Base-by-base conservation (phyloP, 202 grass and related monocot species). In the Musa balbisiana region DNA sequence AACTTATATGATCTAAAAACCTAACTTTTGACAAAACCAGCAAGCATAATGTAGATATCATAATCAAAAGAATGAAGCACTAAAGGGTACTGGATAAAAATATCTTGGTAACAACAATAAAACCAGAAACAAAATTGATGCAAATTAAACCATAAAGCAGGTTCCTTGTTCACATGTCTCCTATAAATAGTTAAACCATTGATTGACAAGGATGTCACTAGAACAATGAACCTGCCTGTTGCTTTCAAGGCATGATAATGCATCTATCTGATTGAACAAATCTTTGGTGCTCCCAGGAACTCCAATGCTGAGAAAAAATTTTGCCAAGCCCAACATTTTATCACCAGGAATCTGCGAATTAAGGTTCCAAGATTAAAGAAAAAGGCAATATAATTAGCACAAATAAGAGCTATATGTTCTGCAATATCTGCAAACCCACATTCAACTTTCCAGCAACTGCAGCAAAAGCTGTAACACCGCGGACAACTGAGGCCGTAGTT, bases 241-340 rank as follows among this genome's bases (percentile, higher is more conserved):
- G 83, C 85, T 88, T 71, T 99, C 89, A 78, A 99, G 77, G 75
- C 85, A 80, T 10, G 89, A 91, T 49, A 99, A 77, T 24, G 91
- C 88, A 69, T 90, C 87, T 50, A 99, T 95, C 84, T 99, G 96
- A 82, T 99, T 87, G 88, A 92, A 90, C 74, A 88, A 92, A 80
- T 99, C 96, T 80, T 85, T 95, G 78, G 89, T 12, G 68, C 85
- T 99, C 64, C 96, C 87, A 83, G 96, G 96, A 66, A 95, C 75
- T 53, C 96, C 96, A 19, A 92, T 88, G 66, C 85, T 87, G 55
- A 99, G 96, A 78, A 99, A 94, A 69, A 99, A 95, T 69, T 90
- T 99, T 10, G 89, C 87, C 80, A 99, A 82, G 56, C 96, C 91
- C 62, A 88, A 68, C 78, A 99, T 82, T 84, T 95, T 99, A 73